Base-by-base conservation (phyloP, 2,329 filamentous ascomycete species). In the Fusarium nanum region DNA sequence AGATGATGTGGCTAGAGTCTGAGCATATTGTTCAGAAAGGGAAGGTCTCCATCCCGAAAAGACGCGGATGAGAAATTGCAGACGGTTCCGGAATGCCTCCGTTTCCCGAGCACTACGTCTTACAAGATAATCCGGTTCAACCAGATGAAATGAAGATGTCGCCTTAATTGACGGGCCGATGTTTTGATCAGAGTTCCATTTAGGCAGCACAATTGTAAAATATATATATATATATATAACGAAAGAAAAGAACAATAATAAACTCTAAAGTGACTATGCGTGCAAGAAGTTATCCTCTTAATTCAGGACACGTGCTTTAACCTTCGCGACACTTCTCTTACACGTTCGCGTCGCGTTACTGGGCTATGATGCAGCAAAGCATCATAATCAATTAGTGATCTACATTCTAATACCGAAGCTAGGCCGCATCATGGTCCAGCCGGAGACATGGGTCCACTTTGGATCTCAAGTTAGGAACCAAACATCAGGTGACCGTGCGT, bases 341-440 rank as follows among this genome's bases (percentile, higher is more conserved):
- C 63, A 66, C 61, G 47, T 54, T 56, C 63, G 64, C 67, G 67
- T 54, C 67, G 67, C 67, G 67, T 60, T 45, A 11, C 28, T 12
- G 20, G 14, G n/a, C 6, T 13, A n/a, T 9, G 14, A 56, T 60
- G 52, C 53, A 50, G 14, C 7, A 60, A 71, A 23, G 14, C 23
- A 30, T 3, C 7, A 57, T 64, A 70, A 2, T 4, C 12, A 37
- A 10, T 7, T 53, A 67, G 4, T 25, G 50, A 18, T 22, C 11
- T 18, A 5, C 8, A 54, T 0, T n/a, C 37, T 27, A 28, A 22
- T 70, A 70, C 18, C 20, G 67, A 57, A 37, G 48, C 27, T 32
- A 14, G 30, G 12, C 55, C 54, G 66, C 63, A 64, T 70, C 63
- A 71, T 70, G 53, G 63, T 54, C 54, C 59, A 70, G 41, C 53